Conservation (phyloP, 1,284 basidiomycete species). For the Earliella scabrosa region DNA sequence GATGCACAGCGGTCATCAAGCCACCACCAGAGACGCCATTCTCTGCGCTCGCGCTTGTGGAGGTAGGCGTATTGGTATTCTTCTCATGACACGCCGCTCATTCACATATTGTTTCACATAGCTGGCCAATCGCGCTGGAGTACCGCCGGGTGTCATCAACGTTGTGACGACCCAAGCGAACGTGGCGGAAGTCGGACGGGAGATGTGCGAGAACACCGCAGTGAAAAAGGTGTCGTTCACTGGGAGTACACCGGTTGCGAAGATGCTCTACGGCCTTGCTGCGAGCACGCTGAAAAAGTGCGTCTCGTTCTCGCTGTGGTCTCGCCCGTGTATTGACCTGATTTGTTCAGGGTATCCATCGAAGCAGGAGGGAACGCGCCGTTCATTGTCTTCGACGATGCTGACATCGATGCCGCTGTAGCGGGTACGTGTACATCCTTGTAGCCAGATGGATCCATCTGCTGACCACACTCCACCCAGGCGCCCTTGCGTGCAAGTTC, state of each 20-base stretch:
- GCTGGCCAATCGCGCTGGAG: slow-evolving; percentile 86
- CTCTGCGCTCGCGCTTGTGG: slow-evolving; percentile 87
- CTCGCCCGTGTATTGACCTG: background rate
- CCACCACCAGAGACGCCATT: slow-evolving; percentile 96
- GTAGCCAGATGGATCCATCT: background rate
- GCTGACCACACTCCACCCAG: slow-evolving; percentile 40
- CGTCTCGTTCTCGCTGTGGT: slow-evolving; percentile 21
- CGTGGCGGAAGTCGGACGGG: slow-evolving; percentile 80
- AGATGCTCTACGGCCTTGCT: slow-evolving; percentile 85
- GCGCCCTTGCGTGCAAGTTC: slow-evolving; percentile 90
- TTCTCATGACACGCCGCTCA: background rate
- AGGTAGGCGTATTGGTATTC: slow-evolving; percentile 48
- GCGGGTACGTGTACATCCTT: slow-evolving; percentile 50
- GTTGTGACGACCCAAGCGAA: slow-evolving; percentile 88
- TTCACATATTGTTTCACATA: slow-evolving; percentile 29
- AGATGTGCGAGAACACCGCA: slow-evolving; percentile 75
- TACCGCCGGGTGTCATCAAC: slow-evolving; percentile 96
- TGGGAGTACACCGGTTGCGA: slow-evolving; percentile 91
- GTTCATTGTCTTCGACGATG: slow-evolving; percentile 97
- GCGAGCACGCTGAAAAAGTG: slow-evolving; percentile 91
- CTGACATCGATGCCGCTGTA: slow-evolving; percentile 94
- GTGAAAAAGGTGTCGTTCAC: slow-evolving; percentile 96
- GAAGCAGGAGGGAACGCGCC: slow-evolving; percentile 92
- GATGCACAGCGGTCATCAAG: slow-evolving; percentile 96
- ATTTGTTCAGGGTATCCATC: slow-evolving; percentile 67